Percentiles rank a stretch among this genome's conserved stretches.
Conservation (phyloP, 1,284 basidiomycete genomes). For the Ustilago bromivora region DNA sequence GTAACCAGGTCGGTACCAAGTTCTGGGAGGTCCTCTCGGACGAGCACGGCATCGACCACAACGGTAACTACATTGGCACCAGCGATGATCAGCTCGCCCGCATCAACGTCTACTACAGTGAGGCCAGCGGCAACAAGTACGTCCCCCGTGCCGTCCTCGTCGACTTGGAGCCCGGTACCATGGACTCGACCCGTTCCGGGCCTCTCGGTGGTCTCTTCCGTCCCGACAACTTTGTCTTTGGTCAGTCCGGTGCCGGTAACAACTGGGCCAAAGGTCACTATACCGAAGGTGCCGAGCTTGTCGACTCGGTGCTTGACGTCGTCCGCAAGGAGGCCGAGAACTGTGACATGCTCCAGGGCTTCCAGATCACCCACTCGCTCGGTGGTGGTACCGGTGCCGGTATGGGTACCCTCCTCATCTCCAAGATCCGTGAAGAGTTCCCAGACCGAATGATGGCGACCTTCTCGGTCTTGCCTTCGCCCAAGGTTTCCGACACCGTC, state of each 20-base stretch:
- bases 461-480: conserved; percentile 90
- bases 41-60: conserved; percentile 93
- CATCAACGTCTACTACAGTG: conserved; percentile 74
- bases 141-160: conserved; percentile 92
- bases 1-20: conserved; percentile 78
- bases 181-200: conserved; percentile 78
- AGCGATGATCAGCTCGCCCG: conserved; percentile 97
- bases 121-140: conserved; percentile 76
- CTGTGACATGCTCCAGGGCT: conserved; percentile 90
- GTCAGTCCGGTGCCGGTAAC: conserved; percentile 83
- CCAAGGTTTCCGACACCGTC: conserved; percentile 94
- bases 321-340: conserved; percentile 74
- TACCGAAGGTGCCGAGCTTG: conserved; percentile 80
- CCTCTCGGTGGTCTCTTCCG: conserved; percentile 81
- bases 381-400: conserved; percentile 79
- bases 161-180: conserved; percentile 91
- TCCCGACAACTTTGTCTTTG: conserved; percentile 80
- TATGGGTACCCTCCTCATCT: conserved; percentile 66
- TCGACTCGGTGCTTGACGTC: conserved; percentile 80
- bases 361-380: conserved; percentile 91
- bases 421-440: conserved; percentile 70
- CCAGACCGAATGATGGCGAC: conserved; percentile 88
- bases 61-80: conserved; percentile 89
- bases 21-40: conserved; percentile 98
- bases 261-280: conserved; percentile 83